These are phyloP conservation scores for Phytopythium aichiense DNA, from an alignment of 352 stramenopile genomes.

Conservation along the genomic window DNA sequence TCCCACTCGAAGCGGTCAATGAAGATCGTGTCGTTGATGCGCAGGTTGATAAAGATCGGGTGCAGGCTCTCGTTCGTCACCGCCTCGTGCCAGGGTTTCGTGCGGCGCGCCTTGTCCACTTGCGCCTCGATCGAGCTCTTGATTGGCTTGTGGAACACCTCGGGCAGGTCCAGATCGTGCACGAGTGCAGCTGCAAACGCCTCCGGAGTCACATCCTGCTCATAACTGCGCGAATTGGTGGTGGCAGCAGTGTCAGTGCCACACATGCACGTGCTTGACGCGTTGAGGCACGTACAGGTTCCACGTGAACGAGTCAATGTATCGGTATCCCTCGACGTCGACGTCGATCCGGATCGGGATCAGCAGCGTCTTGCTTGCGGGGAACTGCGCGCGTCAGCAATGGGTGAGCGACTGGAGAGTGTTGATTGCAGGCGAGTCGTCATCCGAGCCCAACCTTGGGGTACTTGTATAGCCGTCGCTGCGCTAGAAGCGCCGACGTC, in stretches of 20 bases:
- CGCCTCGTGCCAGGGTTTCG: conserved; percentile 50
- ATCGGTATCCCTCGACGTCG: conserved; percentile 75
- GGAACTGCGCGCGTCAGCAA: conserved; percentile 22
- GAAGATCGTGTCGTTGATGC: conserved; percentile 76
- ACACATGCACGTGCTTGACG: neutral
- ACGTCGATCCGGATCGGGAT: conserved; percentile 75
- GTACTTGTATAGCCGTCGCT: conserved; percentile 69
- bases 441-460: conserved; percentile 38
- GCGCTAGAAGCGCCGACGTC: conserved; percentile 27
- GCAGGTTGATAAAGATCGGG: conserved; percentile 79
- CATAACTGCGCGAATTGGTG: conserved; percentile 28
- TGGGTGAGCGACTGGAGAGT: no score
- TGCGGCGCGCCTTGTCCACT: conserved; percentile 57
- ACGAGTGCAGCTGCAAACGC: conserved; percentile 67
- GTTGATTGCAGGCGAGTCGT: no score
- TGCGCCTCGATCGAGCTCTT: conserved; percentile 58
- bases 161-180: conserved; percentile 64
- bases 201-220: conserved; percentile 74
- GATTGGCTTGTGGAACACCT: conserved; percentile 71
- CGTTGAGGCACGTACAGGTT: conserved; percentile 43
- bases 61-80: conserved; percentile 58
- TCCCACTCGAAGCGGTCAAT: conserved; percentile 86
- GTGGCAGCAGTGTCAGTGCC: conserved; percentile 5
- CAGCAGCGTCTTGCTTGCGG: conserved; percentile 40
- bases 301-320: conserved; percentile 81